phyloP scores from a whole-genome alignment of 2,329 filamentous ascomycete species.

The Neonectria sp. region DNA sequence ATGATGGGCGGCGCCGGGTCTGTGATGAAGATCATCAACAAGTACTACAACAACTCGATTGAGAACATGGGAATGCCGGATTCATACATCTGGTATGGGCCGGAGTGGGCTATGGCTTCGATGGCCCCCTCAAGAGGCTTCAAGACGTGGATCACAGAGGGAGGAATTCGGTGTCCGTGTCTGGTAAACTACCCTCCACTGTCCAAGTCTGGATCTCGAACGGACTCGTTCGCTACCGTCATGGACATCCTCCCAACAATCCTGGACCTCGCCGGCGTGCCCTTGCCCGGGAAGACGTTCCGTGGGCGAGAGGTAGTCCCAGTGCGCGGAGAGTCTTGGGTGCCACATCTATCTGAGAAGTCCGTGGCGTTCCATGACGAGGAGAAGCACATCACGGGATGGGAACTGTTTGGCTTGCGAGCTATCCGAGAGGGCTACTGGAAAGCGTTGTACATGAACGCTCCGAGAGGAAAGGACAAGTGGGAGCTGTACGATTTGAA shows the following conservation, averaged over 20 bases:
- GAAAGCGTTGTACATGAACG: conserved; percentile 69
- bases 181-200: conserved; percentile 49
- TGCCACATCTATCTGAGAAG: conserved; percentile 2
- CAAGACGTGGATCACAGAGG: conserved; percentile 28
- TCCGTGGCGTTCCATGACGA: conserved; percentile 61
- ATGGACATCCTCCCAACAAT: conserved; percentile 65
- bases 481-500: conserved; percentile 33
- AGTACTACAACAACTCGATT: conserved; percentile 65
- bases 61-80: conserved; percentile 70
- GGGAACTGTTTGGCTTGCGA: conserved; percentile 67
- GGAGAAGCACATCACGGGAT: conserved; percentile 64
- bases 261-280: conserved; percentile 60
- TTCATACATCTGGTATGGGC: conserved; percentile 73
- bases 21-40: conserved; percentile 68
- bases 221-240: conserved; percentile 53
- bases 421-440: conserved; percentile 68
- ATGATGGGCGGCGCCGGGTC: conserved; percentile 63
- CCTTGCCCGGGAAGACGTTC: conserved; percentile 54
- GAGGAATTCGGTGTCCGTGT: conserved; percentile 25
- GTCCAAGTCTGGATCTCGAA: conserved; percentile 57
- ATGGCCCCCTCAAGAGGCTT: conserved; percentile 64
- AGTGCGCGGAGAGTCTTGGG: conserved; percentile 59
- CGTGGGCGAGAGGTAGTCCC: conserved; percentile 62
- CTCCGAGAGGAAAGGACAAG: conserved; percentile 18
- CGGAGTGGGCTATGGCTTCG: conserved; percentile 55